Percentiles rank a stretch among this genome's conserved stretches.
These are phyloP conservation scores for Uronychia binucleata DNA, from an alignment of 73 alveolate genomes.

Conservation along the genomic window DNA sequence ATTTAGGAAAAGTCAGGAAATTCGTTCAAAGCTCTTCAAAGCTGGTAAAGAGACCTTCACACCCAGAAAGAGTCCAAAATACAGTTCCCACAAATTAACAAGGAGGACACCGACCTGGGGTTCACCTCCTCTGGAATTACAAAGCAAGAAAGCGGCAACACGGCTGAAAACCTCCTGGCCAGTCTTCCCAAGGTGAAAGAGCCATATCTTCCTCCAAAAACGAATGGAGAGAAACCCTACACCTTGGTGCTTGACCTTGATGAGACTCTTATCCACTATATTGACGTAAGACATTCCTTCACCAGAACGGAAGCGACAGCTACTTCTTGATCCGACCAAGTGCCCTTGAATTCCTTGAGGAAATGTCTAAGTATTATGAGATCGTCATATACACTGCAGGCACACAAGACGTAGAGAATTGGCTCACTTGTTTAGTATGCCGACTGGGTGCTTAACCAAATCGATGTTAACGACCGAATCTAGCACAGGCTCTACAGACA, in stretches of 20 bases:
- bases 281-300: neutral
- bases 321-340: conserved; percentile 30
- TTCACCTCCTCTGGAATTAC: neutral
- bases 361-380: conserved; percentile 67
- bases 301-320: neutral
- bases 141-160: neutral
- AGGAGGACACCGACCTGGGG: neutral
- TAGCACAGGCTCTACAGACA: conserved; percentile 88
- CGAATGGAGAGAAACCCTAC: conserved; percentile 16
- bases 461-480: conserved; percentile 65
- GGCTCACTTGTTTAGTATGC: conserved; percentile 33
- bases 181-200: neutral
- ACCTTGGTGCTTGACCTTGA: conserved; percentile 82
- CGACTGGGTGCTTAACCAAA: conserved; percentile 65
- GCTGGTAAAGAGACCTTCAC: neutral
- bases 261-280: conserved; percentile 83
- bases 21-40: conserved; percentile 22
- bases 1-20: conserved; percentile 9
- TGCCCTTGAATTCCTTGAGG: conserved; percentile 53
- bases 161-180: conserved; percentile 7
- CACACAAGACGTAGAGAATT: conserved; percentile 30
- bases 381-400: conserved; percentile 80
- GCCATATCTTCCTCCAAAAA: conserved; percentile 13
- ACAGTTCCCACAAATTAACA: neutral
- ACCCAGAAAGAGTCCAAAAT: neutral